Percentiles rank a stretch among this genome's conserved stretches.
These are phyloP conservation scores for Eragrostis tef DNA, from an alignment of 202 grass and related monocot species.

Conservation along the genomic window DNA sequence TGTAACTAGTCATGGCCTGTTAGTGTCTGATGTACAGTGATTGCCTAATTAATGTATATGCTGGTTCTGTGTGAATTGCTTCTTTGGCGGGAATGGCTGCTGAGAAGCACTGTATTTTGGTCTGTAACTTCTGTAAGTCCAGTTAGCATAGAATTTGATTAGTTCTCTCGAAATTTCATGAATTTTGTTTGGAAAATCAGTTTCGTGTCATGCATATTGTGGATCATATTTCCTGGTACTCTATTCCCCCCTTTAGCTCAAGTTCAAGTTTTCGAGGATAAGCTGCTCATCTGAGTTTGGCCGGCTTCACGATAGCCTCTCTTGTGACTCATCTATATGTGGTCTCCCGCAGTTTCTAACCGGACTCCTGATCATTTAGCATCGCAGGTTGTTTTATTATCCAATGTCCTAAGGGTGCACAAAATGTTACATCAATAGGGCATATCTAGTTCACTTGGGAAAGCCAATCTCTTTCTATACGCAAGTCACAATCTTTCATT, in stretches of 20 bases:
- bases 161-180: background rate
- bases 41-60: constrained; percentile 28
- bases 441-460: background rate
- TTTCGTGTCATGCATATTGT: background rate
- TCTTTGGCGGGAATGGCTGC: background rate
- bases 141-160: constrained; percentile 1
- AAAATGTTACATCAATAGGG: background rate
- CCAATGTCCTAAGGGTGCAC: background rate
- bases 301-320: no score
- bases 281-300: background rate
- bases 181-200: background rate
- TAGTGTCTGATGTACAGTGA: constrained; percentile 27
- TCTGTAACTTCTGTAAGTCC: background rate
- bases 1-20: constrained; percentile 23
- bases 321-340: background rate
- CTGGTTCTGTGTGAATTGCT: constrained; percentile 35
- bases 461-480: background rate
- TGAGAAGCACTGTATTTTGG: background rate
- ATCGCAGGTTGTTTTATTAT: background rate
- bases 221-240: background rate
- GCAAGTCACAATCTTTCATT: background rate
- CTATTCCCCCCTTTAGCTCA: background rate
- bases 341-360: background rate
- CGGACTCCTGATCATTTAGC: no score
- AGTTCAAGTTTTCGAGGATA: background rate